Conservation (phyloP, 73 alveolate genomes). For the Tetrahymena thermophila region DNA sequence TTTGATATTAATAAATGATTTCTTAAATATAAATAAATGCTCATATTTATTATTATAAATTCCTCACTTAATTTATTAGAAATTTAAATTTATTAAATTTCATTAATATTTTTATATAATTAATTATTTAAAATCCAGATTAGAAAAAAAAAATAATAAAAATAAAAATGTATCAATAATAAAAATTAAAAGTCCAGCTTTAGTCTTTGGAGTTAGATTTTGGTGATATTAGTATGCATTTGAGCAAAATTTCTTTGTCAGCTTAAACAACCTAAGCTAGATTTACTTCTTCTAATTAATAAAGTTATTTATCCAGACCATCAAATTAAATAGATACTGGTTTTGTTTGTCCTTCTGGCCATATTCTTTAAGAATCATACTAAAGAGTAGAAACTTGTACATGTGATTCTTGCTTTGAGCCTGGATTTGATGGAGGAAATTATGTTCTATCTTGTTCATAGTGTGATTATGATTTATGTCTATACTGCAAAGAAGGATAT, state of each 20-base stretch:
- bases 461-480: background rate
- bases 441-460: background rate
- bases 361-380: background rate
- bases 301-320: too few relatives aligned
- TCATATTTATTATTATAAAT: too few relatives aligned
- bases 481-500: background rate
- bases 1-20: too few relatives aligned
- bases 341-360: background rate
- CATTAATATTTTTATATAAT: too few relatives aligned
- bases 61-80: too few relatives aligned
- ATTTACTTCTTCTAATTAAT: background rate
- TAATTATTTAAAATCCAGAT: too few relatives aligned
- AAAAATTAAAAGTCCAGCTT: background rate
- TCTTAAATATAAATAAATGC: too few relatives aligned
- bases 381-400: too few relatives aligned
- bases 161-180: too few relatives aligned
- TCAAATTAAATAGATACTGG: background rate
- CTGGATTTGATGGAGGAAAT: background rate
- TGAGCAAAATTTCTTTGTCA: background rate
- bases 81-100: too few relatives aligned
- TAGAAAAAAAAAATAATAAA: too few relatives aligned
- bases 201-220: background rate
- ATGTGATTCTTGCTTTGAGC: background rate
- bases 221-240: background rate
- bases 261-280: background rate